phyloP scores from a whole-genome alignment of 139 green algal species.

The Tetraselmis striata region DNA sequence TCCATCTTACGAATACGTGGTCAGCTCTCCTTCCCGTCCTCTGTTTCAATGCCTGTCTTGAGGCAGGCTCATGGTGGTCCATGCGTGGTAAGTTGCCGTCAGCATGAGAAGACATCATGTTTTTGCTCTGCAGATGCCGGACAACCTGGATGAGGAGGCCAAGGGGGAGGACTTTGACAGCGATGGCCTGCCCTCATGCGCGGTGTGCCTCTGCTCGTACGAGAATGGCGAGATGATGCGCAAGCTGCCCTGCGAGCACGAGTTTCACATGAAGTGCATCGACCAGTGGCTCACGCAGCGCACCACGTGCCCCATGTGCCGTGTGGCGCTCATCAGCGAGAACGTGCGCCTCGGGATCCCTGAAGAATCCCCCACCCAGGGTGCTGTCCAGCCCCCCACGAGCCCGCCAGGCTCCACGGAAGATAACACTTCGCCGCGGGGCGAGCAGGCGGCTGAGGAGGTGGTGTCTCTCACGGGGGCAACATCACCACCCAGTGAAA shows the following conservation, averaged over 20 bases:
- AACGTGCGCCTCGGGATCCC: not conserved
- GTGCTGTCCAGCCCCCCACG: not conserved
- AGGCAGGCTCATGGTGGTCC: not conserved
- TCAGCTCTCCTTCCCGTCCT: not conserved
- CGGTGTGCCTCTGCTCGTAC: slow-evolving; percentile 71
- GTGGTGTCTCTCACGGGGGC: no score
- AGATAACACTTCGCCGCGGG: no score
- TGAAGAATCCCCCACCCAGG: no score
- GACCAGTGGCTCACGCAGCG: slow-evolving; percentile 53
- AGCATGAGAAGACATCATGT: no score
- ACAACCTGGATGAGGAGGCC: slow-evolving; percentile 17
- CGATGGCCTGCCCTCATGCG: slow-evolving; percentile 25
- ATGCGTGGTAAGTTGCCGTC: no score
- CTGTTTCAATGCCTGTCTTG: not conserved
- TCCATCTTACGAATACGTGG: not conserved
- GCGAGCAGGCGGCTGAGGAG: no score
- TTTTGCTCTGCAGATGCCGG: not conserved
- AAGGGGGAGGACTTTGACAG: slow-evolving; percentile 8
- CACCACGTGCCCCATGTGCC: slow-evolving; percentile 67
- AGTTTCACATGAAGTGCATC: slow-evolving; percentile 57
- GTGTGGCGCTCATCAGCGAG: slow-evolving; percentile 28
- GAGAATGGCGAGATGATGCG: slow-evolving; percentile 50
- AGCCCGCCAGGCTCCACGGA: not conserved
- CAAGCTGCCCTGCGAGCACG: slow-evolving; percentile 48
- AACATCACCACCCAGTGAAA: not conserved